Base-by-base conservation (phyloP, 805 yeast genomes). In the Wickerhamomyces tratensis region DNA sequence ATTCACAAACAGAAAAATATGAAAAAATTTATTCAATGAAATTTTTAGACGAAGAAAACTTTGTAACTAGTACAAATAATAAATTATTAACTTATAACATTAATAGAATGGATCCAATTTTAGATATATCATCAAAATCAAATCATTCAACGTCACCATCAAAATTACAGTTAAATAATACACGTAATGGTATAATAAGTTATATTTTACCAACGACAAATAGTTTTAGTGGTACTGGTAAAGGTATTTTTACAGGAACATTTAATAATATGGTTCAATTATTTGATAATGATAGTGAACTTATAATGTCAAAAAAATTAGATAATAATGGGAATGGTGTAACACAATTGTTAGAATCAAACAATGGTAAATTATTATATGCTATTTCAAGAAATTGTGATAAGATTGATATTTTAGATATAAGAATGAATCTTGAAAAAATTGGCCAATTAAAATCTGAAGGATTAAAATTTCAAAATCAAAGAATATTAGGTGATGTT, bases 341-440 rank as follows among this genome's bases (percentile, higher is more conserved):
- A 14, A 56, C 51, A 13, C 73, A 68, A 46, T 35, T 68, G 0
- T 15, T 69, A 7, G 57, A 49, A 27, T 61, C 69, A 20, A 51
- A 49, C 2, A 68, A 65, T 49, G 68, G 64, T 5, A 60, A 58
- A 35, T 68, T 58, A 40, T 15, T 65, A 6, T 69, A 57, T 42
- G 55, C 56, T 1, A 27, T 66, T 1, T 51, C 59, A 31, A 50
- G 75, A 31, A 52, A 57, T 33, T 44, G 59, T 8, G 41, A 49
- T 25, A 36, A 14, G 2, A 62, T 69, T 25, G 58, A 58, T 6
- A 50, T 68, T 4, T 42, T 66, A 11, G 75, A 69, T 43, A 35
- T 50, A 4, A 44, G 75, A 29, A 57, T 61, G 64, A 49, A 44
- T 13, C 30, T 56, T 7, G n/a, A 41, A 11, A 36, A 37, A 35